phyloP scores from a whole-genome alignment of 441 rosid species.

The Eruca vesicaria region DNA sequence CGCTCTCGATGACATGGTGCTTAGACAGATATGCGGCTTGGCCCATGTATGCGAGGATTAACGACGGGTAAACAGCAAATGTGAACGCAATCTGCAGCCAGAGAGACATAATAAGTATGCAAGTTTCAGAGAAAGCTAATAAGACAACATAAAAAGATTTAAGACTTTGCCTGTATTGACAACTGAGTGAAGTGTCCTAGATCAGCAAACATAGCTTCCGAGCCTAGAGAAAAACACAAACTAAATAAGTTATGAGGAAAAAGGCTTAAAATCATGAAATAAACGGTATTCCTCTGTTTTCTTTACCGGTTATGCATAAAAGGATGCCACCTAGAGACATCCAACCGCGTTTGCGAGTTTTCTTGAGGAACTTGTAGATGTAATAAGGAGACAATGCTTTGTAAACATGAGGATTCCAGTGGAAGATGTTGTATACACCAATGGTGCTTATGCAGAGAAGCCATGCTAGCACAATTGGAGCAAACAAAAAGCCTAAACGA shows the following conservation, averaged over 20 bases:
- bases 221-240: conserved; percentile 45
- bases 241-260: not conserved
- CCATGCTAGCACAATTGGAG: conserved; percentile 73
- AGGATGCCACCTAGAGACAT: conserved; percentile 86
- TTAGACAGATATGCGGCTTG: conserved; percentile 88
- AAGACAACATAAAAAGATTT: not conserved
- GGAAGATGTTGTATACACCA: conserved; percentile 65
- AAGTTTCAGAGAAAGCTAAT: not conserved
- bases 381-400: conserved; percentile 80
- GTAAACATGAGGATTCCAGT: conserved; percentile 71
- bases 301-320: conserved; percentile 67
- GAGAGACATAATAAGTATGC: not conserved
- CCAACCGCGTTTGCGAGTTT: conserved; percentile 70
- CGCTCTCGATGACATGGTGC: conserved; percentile 60
- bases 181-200: conserved; percentile 87
- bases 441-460: conserved; percentile 73
- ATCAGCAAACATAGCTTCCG: conserved; percentile 96
- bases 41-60: conserved; percentile 92
- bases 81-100: conserved; percentile 74
- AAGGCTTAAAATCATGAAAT: no score
- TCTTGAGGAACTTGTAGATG: conserved; percentile 73
- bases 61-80: conserved; percentile 75
- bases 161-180: conserved; percentile 61
- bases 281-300: no score
- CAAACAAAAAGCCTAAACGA: conserved; percentile 72